Evolutionary conservation across 768 basidiomycete genomes (phyloP), one percentile per base, ranked within the genome.

Genomic region (Cystofilobasidium ferigula): DNA sequence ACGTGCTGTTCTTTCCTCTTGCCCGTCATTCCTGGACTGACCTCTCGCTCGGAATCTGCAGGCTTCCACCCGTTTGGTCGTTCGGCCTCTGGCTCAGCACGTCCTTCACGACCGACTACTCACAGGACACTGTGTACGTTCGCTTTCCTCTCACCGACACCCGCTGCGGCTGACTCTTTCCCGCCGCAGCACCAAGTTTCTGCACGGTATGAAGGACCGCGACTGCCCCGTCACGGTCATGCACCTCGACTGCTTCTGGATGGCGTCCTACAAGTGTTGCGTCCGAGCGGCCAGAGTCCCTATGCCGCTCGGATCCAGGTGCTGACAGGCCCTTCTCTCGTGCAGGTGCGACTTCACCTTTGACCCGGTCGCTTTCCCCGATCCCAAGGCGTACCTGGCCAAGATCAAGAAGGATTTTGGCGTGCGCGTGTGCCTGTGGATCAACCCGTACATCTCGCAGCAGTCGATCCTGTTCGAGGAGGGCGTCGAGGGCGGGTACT

Each of bases 51-150:
- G 26, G 9, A 56, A 56, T 9, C 24, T 10, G 26, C 28, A 56
- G 53, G 4, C 42, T 87, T 10, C 77, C 87, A 34, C 86, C 86
- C 1, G 75, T 81, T 5, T 87, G 86, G 86, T 83, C 85, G 0
- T 88, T 84, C 71, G 86, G 86, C 3, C 81, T 87, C 4, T 87
- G 86, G 85, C 79, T 87, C 42, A 84, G 85, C 18, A 87, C 86
- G 3, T 86, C 85, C 0, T 88, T 88, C 79, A 78, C 86, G 61
- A 87, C 87, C 0, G 81, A 81, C 28, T 81, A 81, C 69, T 74
- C 84, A 68, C 81, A 79, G 60, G 79, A 82, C 61, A 87, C 87
- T 0, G 86, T 88, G 20, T 81, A 83, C 6, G 77, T n/a, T n/a
- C n/a, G n/a, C n/a, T n/a, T n/a, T n/a, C 81, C 8, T 7, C 6